Conservation (phyloP, 331 rosid species). For the Erythrophleum ivorense region DNA sequence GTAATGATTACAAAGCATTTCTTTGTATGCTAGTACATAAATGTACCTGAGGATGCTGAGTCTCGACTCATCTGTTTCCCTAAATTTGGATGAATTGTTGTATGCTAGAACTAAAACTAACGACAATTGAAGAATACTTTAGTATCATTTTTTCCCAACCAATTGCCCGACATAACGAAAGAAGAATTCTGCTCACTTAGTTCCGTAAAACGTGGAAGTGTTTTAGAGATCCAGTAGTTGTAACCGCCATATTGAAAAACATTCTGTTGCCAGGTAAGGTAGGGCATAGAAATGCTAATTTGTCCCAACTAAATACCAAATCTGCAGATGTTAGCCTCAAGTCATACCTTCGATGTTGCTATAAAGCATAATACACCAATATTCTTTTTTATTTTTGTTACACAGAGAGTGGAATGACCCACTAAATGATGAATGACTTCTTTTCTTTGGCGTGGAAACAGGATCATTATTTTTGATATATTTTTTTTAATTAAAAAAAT, state of each 20-base stretch:
- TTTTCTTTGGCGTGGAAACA: too few species aligned
- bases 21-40: constrained; percentile 17
- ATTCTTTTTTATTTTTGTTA: too few species aligned
- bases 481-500: too few species aligned
- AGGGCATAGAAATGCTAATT: background rate
- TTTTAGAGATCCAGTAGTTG: background rate
- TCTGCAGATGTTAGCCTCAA: constrained; percentile 12
- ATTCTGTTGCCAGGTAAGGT: constrained; percentile 9
- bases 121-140: background rate
- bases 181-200: background rate
- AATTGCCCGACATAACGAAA: constrained; percentile 2
- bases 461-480: too few species aligned
- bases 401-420: too few species aligned
- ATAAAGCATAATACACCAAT: background rate
- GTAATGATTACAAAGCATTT: constrained; percentile 29
- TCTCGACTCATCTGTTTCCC: constrained; percentile 1
- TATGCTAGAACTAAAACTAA: background rate
- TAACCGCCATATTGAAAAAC: background rate
- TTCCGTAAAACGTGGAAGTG: background rate
- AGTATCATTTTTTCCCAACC: background rate
- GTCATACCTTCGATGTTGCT: constrained; percentile 14
- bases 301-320: background rate
- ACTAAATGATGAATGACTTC: too few species aligned
- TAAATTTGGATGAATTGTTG: constrained; percentile 30
- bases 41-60: constrained; percentile 19